These are phyloP conservation scores for Phragmites australis DNA, from an alignment of 176 grass and related monocot species.

Conservation along the genomic window DNA sequence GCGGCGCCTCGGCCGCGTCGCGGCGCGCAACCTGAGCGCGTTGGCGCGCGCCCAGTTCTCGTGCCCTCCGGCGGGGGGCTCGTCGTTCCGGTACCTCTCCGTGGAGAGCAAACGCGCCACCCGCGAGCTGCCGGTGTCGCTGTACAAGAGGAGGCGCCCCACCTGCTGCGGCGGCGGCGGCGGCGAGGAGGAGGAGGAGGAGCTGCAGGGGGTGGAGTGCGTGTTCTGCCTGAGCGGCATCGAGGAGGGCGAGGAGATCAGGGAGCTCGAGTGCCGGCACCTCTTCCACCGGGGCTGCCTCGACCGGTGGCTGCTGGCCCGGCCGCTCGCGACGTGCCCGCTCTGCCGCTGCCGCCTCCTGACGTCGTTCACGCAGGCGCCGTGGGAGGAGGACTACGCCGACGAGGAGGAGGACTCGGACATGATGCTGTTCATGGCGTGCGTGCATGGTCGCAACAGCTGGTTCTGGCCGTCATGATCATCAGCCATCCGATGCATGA, in stretches of 20 bases:
- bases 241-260: conserved; percentile 62
- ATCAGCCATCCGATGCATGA: too few species aligned
- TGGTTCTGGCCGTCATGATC: conserved; percentile 39
- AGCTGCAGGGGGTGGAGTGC: conserved; percentile 29
- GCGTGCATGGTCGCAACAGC: conserved; percentile 19
- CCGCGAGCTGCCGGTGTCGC: conserved; percentile 30
- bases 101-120: neutral
- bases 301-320: conserved; percentile 51
- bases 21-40: conserved; percentile 24
- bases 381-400: neutral
- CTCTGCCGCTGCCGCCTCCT: conserved; percentile 62
- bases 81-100: conserved; percentile 25
- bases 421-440: conserved; percentile 49
- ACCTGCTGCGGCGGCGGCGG: neutral
- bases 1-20: neutral
- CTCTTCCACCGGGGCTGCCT: conserved; percentile 65
- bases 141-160: neutral
- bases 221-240: conserved; percentile 61
- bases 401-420: neutral
- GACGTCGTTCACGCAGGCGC: neutral
- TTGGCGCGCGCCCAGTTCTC: conserved; percentile 36
- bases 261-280: conserved; percentile 61
- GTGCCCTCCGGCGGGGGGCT: conserved; percentile 19
- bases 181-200: neutral
- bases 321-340: conserved; percentile 51